Base-by-base conservation (phyloP, 2,329 filamentous ascomycete species). In the Alternaria brassicicola region DNA sequence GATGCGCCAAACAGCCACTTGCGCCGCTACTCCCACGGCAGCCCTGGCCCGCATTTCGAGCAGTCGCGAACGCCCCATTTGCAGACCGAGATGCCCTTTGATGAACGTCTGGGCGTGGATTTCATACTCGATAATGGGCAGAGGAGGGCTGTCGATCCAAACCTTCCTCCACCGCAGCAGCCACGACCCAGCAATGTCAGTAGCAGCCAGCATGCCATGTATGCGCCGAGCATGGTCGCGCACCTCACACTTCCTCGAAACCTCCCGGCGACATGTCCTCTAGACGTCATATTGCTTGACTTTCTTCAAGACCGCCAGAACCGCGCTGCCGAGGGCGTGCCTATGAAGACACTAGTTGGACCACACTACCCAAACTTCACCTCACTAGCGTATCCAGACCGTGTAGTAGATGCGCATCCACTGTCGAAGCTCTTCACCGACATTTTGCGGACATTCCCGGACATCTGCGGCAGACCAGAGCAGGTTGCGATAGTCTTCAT, bases 361-460 rank as follows among this genome's bases (percentile, higher is more conserved):
- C 92, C 92, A 0, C 83, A 86, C 13, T 93, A 96, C 71, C 92
- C 92, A 1, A 91, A 89, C 56, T 90, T 96, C 55, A 89, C 88
- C 0, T 90, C 89, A 1, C 83, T 96, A 4, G 84, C 94, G 36
- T 91, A 94, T 71, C 90, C 91, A 0, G 81, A 86, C 38, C 83
- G 84, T 49, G 83, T 82, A 59, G 80, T 80, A 7, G 84, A 84
- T 67, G 86, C 88, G 2, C 92, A 96, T 69, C 91, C 91, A 1
- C 81, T 96, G 2, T 94, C 91, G 6, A 91, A 91, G 65, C 85
- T 96, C 13, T 91, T 96, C 72, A 93, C 91, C 39, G 92, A 96
- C 75, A 92, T 96, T 57, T 81, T 96, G 10, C 83, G 86, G 63
- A 92, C 89, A n/a, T 96, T 96, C 67, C 91, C 92, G 0, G 88